Percentiles rank a stretch among this genome's conserved stretches.
These are phyloP conservation scores for Fusarium subglutinans DNA, from an alignment of 2,329 filamentous ascomycete genomes.

Conservation along the genomic window DNA sequence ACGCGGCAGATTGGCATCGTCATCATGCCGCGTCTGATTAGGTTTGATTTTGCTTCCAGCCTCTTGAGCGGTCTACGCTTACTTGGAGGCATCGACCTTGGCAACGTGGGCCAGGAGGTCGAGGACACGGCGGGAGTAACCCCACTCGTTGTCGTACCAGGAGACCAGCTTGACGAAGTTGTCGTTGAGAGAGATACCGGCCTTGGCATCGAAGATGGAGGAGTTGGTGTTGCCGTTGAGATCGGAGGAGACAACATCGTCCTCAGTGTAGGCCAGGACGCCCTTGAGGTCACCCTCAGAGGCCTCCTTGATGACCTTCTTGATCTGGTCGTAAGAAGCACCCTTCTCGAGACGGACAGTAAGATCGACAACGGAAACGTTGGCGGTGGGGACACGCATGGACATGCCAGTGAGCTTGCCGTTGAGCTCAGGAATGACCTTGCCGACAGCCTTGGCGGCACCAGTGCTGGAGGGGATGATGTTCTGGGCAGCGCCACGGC, in stretches of 20 bases:
- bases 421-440: constrained; percentile 97
- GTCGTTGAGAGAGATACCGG: constrained; percentile 96
- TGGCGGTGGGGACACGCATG: constrained; percentile 98
- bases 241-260: constrained; percentile 94
- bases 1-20: constrained; percentile 19
- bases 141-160: constrained; percentile 99
- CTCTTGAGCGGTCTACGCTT: constrained; percentile 43
- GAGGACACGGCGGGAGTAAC: constrained; percentile 95
- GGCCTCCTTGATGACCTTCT: constrained; percentile 87
- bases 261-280: constrained; percentile 94
- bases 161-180: constrained; percentile 99
- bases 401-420: constrained; percentile 99
- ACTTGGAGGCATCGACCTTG: constrained; percentile 75
- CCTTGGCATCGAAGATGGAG: constrained; percentile 99
- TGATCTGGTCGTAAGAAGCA: constrained; percentile 91
- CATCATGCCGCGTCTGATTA: constrained; percentile 34
- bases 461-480: constrained; percentile 99
- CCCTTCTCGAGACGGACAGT: constrained; percentile 93
- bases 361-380: constrained; percentile 99
- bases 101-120: constrained; percentile 83
- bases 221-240: constrained; percentile 92
- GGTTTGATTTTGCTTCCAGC: constrained; percentile 38
- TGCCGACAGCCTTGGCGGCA: constrained; percentile 99
- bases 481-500: constrained; percentile 98
- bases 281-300: constrained; percentile 87